Evolutionary conservation across 2,329 filamentous ascomycete genomes (phyloP).

Genomic region (Diaporthe citri): DNA sequence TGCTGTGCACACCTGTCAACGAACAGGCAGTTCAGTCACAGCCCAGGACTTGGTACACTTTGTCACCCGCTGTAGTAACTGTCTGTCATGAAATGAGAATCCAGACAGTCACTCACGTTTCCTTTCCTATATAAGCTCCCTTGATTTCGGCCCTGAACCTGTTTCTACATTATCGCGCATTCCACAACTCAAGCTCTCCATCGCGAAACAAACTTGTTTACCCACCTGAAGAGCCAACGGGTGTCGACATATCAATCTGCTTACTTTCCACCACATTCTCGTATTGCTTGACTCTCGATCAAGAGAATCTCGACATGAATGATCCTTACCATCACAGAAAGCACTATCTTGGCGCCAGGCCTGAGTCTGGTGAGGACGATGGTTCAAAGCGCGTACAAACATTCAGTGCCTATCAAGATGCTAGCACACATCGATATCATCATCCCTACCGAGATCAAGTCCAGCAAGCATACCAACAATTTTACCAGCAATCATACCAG

Average conservation of each 20-base stretch:
- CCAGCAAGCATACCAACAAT: too few relatives aligned
- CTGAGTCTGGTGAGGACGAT: background rate
- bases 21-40: background rate
- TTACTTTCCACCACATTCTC: background rate
- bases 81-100: background rate
- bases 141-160: background rate
- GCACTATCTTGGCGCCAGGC: background rate
- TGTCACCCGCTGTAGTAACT: background rate
- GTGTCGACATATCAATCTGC: too few relatives aligned
- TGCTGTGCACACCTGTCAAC: background rate
- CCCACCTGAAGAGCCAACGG: background rate
- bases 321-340: background rate
- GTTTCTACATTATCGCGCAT: accelerated
- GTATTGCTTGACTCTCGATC: background rate
- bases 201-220: background rate
- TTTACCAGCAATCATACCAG: too few relatives aligned
- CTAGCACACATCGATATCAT: background rate
- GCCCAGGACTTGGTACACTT: background rate
- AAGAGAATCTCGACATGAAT: background rate
- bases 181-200: background rate
- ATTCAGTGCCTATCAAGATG: background rate
- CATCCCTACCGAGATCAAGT: background rate
- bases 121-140: background rate
- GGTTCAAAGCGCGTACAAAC: background rate
- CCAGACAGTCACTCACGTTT: background rate